Percentiles rank a stretch among this genome's conserved stretches.
Evolutionary conservation across 371 early-diverging fungal species (phyloP).

Genomic region (Apophysomyces trapeziformis): DNA sequence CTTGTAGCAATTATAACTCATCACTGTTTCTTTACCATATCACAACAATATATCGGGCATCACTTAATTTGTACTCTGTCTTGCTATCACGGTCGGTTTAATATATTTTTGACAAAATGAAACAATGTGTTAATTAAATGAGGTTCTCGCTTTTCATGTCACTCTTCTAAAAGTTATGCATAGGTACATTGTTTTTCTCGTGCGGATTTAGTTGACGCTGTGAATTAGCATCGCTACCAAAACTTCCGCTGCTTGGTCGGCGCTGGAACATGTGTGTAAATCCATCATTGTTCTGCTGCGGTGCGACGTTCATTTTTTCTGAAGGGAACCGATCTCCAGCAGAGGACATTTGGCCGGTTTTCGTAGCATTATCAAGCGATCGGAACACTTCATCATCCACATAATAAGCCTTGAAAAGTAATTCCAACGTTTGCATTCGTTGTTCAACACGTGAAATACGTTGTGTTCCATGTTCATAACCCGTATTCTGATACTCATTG

Average conservation of each 20-base stretch:
- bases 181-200: conserved; percentile 2
- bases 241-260: conserved; percentile 44
- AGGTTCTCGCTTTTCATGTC: too few species aligned
- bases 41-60: too few species aligned
- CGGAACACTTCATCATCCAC: conserved; percentile 29
- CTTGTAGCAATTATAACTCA: too few species aligned
- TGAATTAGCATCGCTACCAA: conserved; percentile 40
- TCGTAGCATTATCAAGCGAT: conserved; percentile 41
- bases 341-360: neutral
- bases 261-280: conserved; percentile 54
- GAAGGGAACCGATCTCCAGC: conserved; percentile 4
- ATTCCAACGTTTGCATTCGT: conserved; percentile 2
- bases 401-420: conserved; percentile 4
- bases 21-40: too few species aligned
- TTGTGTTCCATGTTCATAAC: conserved; percentile 37
- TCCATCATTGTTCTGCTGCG: conserved; percentile 18
- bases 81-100: too few species aligned
- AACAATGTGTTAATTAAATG: too few species aligned
- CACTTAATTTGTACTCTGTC: too few species aligned
- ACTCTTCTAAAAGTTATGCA: neutral
- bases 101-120: too few species aligned
- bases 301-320: conserved; percentile 14
- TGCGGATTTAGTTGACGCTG: conserved; percentile 31
- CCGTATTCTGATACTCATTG: conserved; percentile 32
- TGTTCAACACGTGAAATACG: conserved; percentile 25